A percentile compares a stretch with the other conserved stretches of the same genome.
phyloP scores from a whole-genome alignment of 1,284 basidiomycete species.

The Tilletia indica region DNA sequence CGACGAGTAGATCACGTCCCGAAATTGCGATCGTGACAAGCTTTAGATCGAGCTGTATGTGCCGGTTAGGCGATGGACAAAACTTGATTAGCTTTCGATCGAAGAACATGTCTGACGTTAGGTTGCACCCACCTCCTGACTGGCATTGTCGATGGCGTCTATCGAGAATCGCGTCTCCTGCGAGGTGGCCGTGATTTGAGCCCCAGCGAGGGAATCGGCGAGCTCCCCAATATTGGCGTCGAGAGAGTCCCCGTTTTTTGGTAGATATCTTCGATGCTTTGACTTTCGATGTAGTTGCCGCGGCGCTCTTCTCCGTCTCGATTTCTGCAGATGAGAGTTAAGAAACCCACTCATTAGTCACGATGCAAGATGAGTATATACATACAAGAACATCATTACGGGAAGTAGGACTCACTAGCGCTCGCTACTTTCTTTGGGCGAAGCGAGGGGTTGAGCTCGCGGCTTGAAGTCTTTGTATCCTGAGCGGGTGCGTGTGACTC shows the following conservation, averaged over 20 bases:
- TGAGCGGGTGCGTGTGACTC: conserved; percentile 22
- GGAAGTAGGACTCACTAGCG: neutral
- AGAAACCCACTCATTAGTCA: neutral
- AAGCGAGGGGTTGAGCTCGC: no score
- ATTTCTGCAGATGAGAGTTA: neutral
- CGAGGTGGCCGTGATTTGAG: conserved; percentile 48
- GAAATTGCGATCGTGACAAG: conserved; percentile 61
- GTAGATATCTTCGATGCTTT: neutral
- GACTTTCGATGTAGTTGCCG: neutral
- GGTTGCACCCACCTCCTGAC: conserved; percentile 43
- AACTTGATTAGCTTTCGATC: no score
- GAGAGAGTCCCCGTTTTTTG: neutral
- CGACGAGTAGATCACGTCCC: conserved; percentile 61
- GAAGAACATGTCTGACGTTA: no score
- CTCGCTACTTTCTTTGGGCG: neutral
- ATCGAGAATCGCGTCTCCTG: conserved; percentile 62
- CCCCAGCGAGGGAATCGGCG: conserved; percentile 16
- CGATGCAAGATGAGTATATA: no score
- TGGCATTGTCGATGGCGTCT: conserved; percentile 58
- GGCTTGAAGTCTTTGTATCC: neutral
- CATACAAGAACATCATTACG: no score
- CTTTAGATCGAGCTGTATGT: conserved; percentile 60
- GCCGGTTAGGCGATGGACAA: neutral
- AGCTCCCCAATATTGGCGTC: conserved; percentile 10
- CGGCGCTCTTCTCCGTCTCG: neutral